These are phyloP conservation scores for Boletus vinaceobasis DNA, from an alignment of 768 basidiomycete species.

Conservation along the genomic window DNA sequence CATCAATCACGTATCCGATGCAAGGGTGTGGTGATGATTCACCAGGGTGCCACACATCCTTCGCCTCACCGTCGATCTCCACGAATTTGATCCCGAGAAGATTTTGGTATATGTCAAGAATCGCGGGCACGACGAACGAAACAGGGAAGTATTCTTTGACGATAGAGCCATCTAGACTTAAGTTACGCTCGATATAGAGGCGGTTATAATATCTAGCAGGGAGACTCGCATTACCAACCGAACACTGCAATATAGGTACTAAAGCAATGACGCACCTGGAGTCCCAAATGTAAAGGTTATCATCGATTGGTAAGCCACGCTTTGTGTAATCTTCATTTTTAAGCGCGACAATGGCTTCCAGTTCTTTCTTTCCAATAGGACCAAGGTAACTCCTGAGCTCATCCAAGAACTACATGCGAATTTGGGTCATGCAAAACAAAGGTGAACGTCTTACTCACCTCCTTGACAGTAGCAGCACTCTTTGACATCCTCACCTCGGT, in stretches of 20 bases:
- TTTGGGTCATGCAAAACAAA: neutral
- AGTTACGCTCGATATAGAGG: constrained; percentile 53
- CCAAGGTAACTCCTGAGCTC: constrained; percentile 69
- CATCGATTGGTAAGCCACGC: constrained; percentile 58
- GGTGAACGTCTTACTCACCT: constrained; percentile 35
- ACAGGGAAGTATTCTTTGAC: constrained; percentile 91
- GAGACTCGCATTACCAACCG: neutral
- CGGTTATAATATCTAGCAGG: constrained; percentile 25
- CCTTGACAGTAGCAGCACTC: constrained; percentile 52
- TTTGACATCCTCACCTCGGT: constrained; percentile 86
- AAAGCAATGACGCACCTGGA: constrained; percentile 52
- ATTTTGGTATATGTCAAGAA: constrained; percentile 77
- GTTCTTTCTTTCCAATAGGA: constrained; percentile 69
- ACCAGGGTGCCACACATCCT: constrained; percentile 79
- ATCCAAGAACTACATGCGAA: constrained; percentile 55
- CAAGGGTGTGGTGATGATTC: constrained; percentile 8
- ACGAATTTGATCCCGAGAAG: constrained; percentile 70
- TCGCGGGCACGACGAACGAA: constrained; percentile 69
- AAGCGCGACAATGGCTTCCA: constrained; percentile 58
- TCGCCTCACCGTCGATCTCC: constrained; percentile 48
- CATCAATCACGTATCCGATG: neutral
- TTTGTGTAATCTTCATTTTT: constrained; percentile 70
- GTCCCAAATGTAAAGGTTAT: constrained; percentile 77
- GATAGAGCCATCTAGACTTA: constrained; percentile 66
- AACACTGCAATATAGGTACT: neutral